A percentile compares a stretch with the other conserved stretches of the same genome.
Conservation (phyloP, 345 rosid genomes). For the Arabis alpina region DNA sequence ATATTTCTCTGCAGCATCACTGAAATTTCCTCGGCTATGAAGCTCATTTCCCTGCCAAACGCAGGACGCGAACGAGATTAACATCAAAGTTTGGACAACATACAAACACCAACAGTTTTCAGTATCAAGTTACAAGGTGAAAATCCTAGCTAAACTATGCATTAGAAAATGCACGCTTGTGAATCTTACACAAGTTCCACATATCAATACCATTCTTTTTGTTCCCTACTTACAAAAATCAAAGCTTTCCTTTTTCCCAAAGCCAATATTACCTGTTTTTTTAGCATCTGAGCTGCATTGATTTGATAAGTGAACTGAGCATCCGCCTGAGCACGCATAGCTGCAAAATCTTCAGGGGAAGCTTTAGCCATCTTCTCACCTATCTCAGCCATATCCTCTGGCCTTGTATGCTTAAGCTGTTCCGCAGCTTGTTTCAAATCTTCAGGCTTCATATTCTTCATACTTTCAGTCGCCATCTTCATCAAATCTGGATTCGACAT, state of each 20-base stretch:
- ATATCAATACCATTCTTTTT: not conserved
- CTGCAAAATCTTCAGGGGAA: conserved; percentile 81
- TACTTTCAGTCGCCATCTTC: conserved; percentile 93
- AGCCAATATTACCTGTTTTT: conserved; percentile 59
- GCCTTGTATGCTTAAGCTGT: conserved; percentile 77
- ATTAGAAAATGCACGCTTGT: too few relatives aligned
- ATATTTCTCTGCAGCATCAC: conserved; percentile 78
- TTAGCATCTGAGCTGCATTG: conserved; percentile 84
- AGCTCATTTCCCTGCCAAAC: conserved; percentile 80
- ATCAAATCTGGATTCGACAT: conserved; percentile 95
- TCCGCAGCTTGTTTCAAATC: conserved; percentile 90
- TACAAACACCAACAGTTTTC: not conserved
- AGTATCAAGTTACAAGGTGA: not conserved
- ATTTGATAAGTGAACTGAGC: conserved; percentile 71
- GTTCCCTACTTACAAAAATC: too few relatives aligned
- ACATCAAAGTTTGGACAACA: conserved; percentile 4
- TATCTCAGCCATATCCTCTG: conserved; percentile 89
- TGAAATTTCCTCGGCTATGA: conserved; percentile 77
- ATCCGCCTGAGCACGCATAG: conserved; percentile 78
- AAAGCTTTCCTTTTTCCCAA: not conserved
- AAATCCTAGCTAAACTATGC: too few relatives aligned
- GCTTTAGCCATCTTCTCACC: conserved; percentile 88
- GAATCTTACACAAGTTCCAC: not conserved
- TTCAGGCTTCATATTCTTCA: conserved; percentile 92
- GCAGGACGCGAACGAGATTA: not conserved